Base-by-base conservation (phyloP, 768 basidiomycete species). In the Mycena galericulata region DNA sequence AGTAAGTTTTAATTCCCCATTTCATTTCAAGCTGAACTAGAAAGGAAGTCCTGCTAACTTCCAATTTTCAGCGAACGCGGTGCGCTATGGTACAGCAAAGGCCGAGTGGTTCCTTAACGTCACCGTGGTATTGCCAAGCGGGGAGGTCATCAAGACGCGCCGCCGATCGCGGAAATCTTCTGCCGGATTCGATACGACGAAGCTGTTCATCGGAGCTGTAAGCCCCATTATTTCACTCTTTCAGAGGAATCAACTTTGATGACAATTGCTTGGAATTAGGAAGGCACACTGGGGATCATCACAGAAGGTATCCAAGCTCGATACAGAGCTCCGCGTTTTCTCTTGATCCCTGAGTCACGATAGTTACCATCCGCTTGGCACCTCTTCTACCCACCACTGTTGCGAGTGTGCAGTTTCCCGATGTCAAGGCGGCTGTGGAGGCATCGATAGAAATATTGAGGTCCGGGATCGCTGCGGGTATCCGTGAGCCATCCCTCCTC, bases 31-130 rank as follows among this genome's bases (percentile, higher is more conserved):
- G n/a, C n/a, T 81, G 79, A n/a, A 17, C 10, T 49, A 10, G 12
- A 54, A 12, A 3, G 27, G 17, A 30, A 18, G 27, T 50, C 24
- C 29, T 34, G 47, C 30, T 40, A 22, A 40, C 29, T 4, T 64
- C 10, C 26, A 17, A 36, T 46, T 20, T 24, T 3, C 41, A 88
- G 92, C 92, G 0, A 94, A 93, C 71, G 92, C 93, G 1, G 93
- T 94, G 2, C 82, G 94, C n/a, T 97, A 96, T 74, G 96, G 94
- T 17, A 97, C 95, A 10, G 95, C 94, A 0, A 94, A 92, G 75
- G 93, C 84, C 0, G 95, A 96, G 80, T 96, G 95, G 95, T 94
- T 97, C 74, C 81, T 97, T 45, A 96, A 96, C 71, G 67, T 95
- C 91, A 97, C 95, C 0, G 92, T 96, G 2, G 96, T 98, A 0